phyloP scores from a whole-genome alignment of 352 stramenopile genomes.

The Pythium chondricola region DNA sequence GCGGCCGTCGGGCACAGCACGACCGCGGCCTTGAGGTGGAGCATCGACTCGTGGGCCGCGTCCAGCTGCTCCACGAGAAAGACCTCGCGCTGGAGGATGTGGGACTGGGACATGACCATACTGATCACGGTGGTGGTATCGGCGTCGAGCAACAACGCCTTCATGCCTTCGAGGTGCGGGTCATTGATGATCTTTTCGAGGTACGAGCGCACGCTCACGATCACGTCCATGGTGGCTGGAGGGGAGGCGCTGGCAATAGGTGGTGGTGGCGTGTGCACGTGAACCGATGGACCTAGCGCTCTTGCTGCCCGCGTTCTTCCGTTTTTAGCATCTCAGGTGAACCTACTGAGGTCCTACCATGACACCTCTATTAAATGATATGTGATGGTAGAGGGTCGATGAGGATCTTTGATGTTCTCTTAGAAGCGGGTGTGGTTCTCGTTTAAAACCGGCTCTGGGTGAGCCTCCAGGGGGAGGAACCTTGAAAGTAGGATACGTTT shows the following conservation, averaged over 20 bases:
- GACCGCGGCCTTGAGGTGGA: slow-evolving; percentile 93
- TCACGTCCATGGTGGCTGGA: slow-evolving; percentile 50
- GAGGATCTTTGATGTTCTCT: slow-evolving; percentile 9
- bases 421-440: slow-evolving; percentile 9
- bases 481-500: slow-evolving; percentile 15
- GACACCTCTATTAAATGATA: not conserved
- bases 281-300: too few relatives aligned
- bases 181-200: slow-evolving; percentile 81
- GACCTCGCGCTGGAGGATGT: slow-evolving; percentile 94
- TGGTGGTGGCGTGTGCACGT: not conserved
- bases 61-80: slow-evolving; percentile 94
- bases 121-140: slow-evolving; percentile 93
- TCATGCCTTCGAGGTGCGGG: slow-evolving; percentile 92
- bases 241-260: not conserved
- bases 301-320: slow-evolving; percentile 14
- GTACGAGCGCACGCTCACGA: slow-evolving; percentile 64
- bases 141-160: slow-evolving; percentile 94
- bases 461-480: slow-evolving; percentile 13
- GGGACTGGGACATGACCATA: slow-evolving; percentile 94
- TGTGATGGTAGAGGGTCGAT: slow-evolving; percentile 8
- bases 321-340: slow-evolving; percentile 21
- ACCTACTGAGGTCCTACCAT: not conserved
- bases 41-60: slow-evolving; percentile 75
- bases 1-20: slow-evolving; percentile 91
- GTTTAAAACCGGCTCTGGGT: slow-evolving; percentile 6